Evolutionary conservation across 1,284 basidiomycete genomes (phyloP), one percentile per base, ranked within the genome.

Genomic region (Cronartium quercuum): DNA sequence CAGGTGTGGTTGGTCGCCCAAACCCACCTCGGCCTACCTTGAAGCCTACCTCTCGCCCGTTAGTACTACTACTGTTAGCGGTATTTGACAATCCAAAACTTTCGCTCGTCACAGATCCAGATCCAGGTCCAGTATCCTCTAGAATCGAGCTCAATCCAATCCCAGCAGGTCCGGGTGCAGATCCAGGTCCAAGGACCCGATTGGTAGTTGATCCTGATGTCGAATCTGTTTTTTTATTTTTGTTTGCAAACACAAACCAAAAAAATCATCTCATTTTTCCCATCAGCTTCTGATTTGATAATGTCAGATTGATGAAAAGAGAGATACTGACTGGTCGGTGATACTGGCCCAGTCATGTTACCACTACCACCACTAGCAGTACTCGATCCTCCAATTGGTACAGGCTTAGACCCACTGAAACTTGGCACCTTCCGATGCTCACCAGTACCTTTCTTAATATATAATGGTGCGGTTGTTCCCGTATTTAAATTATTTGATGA

Each of bases 11-110:
- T 2, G 78, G 78, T 18, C 76, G 38, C 1, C 76, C 75, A 44
- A 87, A 88, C 0, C 87, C 86, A 37, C 86, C 86, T 29, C 84
- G 84, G 0, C 87, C 86, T 40, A 87, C 85, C 13, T 85, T 81
- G 78, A 86, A 87, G 18, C 78, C 76, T 37, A 74, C 67, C 41
- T 70, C 75, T 29, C 65, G 35, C 15, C 35, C 34, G 15, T 41
- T 58, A 21, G 34, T 47, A 58, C 64, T 68, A 34, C 29, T 2
- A 5, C 6, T 18, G 34, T 41, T 40, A 47, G 58, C 42, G 65
- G 63, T 21, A 51, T 69, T 21, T 70, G 70, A n/a, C n/a, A n/a
- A n/a, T 60, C 57, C n/a, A 60, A 68, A 24, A 69, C 70, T 58
- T 66, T 60, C 13, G n/a, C n/a, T n/a, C 24, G 51, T 18, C 44